phyloP scores from a whole-genome alignment of 371 early-diverging fungal species.

The Rhizopus microsporus region DNA sequence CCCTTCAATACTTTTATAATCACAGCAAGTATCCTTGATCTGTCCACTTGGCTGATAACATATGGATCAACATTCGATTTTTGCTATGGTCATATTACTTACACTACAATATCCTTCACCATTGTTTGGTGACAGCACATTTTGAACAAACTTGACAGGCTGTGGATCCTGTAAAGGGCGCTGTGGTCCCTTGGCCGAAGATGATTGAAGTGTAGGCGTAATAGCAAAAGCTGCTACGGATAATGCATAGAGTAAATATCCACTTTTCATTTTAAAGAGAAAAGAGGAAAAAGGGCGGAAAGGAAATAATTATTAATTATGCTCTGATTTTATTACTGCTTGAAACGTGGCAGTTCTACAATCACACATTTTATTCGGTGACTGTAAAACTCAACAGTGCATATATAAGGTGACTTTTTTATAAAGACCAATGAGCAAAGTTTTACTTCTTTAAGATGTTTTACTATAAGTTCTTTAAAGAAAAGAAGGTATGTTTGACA shows the following conservation, averaged over 20 bases:
- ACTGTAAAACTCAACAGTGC: too few relatives aligned
- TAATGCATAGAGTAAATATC: background rate
- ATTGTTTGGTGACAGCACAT: slow-evolving; percentile 25
- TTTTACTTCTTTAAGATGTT: too few relatives aligned
- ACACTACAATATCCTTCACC: slow-evolving; percentile 50
- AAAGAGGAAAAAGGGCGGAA: background rate
- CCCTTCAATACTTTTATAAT: slow-evolving; percentile 77
- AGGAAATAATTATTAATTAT: background rate
- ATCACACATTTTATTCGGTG: too few relatives aligned
- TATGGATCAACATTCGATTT: background rate
- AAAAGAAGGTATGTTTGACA: too few relatives aligned
- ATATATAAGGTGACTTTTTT: too few relatives aligned
- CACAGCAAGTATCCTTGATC: slow-evolving; percentile 84
- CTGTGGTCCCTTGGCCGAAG: slow-evolving; percentile 20
- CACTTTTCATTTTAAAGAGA: slow-evolving; percentile 1
- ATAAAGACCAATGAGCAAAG: too few relatives aligned
- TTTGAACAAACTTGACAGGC: slow-evolving; percentile 39
- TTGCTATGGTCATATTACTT: slow-evolving; percentile 6
- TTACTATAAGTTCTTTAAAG: too few relatives aligned
- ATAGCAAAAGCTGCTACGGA: slow-evolving; percentile 9
- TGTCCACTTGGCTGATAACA: slow-evolving; percentile 62
- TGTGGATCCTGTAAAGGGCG: slow-evolving; percentile 29
- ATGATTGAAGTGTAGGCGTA: slow-evolving; percentile 15
- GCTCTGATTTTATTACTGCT: background rate
- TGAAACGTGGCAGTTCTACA: background rate